Evolutionary conservation across 2,329 filamentous ascomycete genomes (phyloP), one percentile per base, ranked within the genome.

Genomic region (Geosmithia morbida): DNA sequence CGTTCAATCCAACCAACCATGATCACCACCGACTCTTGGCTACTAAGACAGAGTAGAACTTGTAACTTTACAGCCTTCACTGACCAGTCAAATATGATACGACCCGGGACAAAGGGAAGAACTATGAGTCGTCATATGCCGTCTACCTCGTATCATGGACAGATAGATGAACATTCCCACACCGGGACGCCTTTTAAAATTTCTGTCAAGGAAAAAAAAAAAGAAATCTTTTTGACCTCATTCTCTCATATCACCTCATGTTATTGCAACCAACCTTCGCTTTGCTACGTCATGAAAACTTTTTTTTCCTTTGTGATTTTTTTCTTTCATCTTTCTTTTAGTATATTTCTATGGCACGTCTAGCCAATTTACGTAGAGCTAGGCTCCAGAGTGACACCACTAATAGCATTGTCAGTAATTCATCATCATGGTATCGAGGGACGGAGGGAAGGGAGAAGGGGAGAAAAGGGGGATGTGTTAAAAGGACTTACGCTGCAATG

Each of bases 401-500:
- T 75, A 53, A 39, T 45, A 14, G 17, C 48, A 50, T 43, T 37
- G 19, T 29, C 51, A 54, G 48, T 43, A n/a, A n/a, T 45, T 45
- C 6, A 43, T 10, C 8, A 26, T 26, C 41, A 10, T 16, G 2
- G 41, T 19, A 42, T 17, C n/a, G n/a, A n/a, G n/a, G n/a, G n/a
- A n/a, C n/a, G n/a, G n/a, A n/a, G n/a, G n/a, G n/a, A n/a, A n/a
- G n/a, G n/a, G n/a, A n/a, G n/a, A n/a, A 18, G 41, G 41, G 45
- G 19, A n/a, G 2, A 37, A 37, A 20, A 22, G 39, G 19, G n/a
- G 33, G 13, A 33, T 42, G 22, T 46, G n/a, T 19, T 26, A 26
- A 5, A 26, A 26, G 8, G 18, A 71, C 74, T 70, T 70, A 77
- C 74, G 74, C 74, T 57, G 83, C 80, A 62, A 87, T 87, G 54